Conservation (phyloP, 371 early-diverging fungal species). For the Conidiobolus incongruus region DNA sequence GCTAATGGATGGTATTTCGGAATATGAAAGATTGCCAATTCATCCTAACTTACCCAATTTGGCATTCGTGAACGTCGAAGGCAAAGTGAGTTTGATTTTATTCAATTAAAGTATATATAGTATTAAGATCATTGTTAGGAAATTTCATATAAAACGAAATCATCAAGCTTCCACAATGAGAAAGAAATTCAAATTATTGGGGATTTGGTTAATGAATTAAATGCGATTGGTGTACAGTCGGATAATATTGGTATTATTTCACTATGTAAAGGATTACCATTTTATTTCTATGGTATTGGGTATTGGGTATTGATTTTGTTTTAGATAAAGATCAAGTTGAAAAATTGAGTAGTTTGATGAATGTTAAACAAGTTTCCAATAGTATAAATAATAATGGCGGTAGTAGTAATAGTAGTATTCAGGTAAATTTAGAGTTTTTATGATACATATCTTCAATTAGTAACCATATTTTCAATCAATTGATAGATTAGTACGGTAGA, state of each 20-base stretch:
- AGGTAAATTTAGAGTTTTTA: neutral
- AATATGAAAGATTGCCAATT: slow-evolving; percentile 16
- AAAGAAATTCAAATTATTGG: slow-evolving; percentile 18
- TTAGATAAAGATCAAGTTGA: slow-evolving; percentile 29
- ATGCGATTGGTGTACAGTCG: slow-evolving; percentile 10
- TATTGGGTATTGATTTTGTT: neutral
- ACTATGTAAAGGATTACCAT: slow-evolving; percentile 15
- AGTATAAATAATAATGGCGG: slow-evolving; percentile 5
- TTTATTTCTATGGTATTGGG: neutral
- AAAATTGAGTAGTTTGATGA: slow-evolving; percentile 15
- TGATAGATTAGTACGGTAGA: slow-evolving; percentile 46
- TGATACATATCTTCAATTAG: neutral
- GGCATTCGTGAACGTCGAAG: slow-evolving; percentile 32
- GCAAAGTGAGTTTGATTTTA: slow-evolving; percentile 8
- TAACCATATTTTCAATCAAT: neutral
- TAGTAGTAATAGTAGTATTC: slow-evolving; percentile 8
- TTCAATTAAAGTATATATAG: neutral
- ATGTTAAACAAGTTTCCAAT: slow-evolving; percentile 5
- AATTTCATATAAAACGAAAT: slow-evolving; percentile 12
- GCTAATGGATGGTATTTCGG: slow-evolving; percentile 26
- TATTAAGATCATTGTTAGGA: neutral
- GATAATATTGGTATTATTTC: slow-evolving; percentile 30
- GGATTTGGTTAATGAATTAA: slow-evolving; percentile 12
- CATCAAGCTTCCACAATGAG: slow-evolving; percentile 20
- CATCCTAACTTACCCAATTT: slow-evolving; percentile 27